These are phyloP conservation scores for Colletotrichum theobromicola DNA, from an alignment of 2,329 filamentous ascomycete species.

Conservation along the genomic window DNA sequence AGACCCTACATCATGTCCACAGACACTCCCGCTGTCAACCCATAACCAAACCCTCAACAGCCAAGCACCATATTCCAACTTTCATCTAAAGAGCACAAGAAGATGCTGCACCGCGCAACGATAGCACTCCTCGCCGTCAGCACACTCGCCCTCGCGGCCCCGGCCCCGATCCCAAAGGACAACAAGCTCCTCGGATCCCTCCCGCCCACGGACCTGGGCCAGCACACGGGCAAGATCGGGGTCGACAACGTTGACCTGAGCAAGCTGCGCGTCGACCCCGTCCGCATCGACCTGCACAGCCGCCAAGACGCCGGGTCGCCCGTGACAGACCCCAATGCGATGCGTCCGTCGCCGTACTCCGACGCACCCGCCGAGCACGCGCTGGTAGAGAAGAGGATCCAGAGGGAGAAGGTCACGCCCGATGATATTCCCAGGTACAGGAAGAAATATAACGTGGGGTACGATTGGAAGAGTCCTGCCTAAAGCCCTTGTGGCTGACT, in stretches of 20 bases:
- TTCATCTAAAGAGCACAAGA: not conserved
- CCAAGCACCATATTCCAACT: not conserved
- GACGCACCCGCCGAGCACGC: not conserved
- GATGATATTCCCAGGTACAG: not conserved
- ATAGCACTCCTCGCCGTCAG: not conserved
- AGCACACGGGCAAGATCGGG: slow-evolving; percentile 1
- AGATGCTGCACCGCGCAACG: not conserved
- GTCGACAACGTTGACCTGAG: slow-evolving; percentile 12
- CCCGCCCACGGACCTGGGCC: not conserved
- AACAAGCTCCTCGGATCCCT: not conserved
- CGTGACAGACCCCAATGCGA: not conserved
- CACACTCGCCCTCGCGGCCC: not conserved
- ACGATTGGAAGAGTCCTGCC: not conserved
- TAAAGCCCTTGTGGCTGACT: not conserved
- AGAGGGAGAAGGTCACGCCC: not conserved
- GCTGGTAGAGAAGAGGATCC: not conserved
- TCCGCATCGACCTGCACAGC: not conserved
- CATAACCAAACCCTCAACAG: not conserved
- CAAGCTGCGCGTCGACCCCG: slow-evolving; percentile 12
- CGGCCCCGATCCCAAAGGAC: slow-evolving; percentile 2
- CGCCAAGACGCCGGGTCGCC: not conserved
- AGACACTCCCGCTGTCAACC: accelerated
- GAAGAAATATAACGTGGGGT: not conserved
- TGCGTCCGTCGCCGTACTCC: not conserved
- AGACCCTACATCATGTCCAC: not conserved